A percentile compares a stretch with the other conserved stretches of the same genome.
These are phyloP conservation scores for Emmonsia crescens DNA, from an alignment of 2,329 filamentous ascomycete species.

Conservation along the genomic window DNA sequence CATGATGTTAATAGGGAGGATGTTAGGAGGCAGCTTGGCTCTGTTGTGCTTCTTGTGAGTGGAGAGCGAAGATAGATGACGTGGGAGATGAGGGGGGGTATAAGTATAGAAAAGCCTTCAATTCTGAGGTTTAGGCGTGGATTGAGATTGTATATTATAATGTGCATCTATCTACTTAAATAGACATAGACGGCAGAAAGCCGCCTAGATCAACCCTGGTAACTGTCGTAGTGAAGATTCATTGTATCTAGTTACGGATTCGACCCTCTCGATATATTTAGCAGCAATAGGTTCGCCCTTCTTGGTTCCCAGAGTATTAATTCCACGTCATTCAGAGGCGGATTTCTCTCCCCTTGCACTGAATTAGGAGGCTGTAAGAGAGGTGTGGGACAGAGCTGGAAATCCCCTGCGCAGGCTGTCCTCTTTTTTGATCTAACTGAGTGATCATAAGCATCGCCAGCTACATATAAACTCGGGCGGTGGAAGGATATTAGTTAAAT, in stretches of 20 bases:
- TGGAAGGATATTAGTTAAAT: too few relatives aligned
- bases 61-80: constrained; percentile 36
- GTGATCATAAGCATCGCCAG: too few relatives aligned
- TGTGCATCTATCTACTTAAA: not conserved
- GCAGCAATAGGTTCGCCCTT: not conserved
- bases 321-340: not conserved
- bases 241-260: too few relatives aligned
- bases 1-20: constrained; percentile 96
- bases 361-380: too few relatives aligned
- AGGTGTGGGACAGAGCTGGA: not conserved
- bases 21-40: constrained; percentile 74
- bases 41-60: constrained; percentile 69
- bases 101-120: too few relatives aligned
- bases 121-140: not conserved
- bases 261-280: not conserved
- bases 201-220: too few relatives aligned
- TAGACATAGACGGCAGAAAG: not conserved
- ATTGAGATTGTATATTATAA: not conserved
- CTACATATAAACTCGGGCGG: too few relatives aligned
- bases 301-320: too few relatives aligned
- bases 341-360: too few relatives aligned
- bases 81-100: not conserved
- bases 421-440: too few relatives aligned
- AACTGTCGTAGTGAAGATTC: too few relatives aligned
- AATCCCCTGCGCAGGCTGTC: not conserved